Percentiles rank a stretch among this genome's conserved stretches.
These are phyloP conservation scores for Lactifluus echinatus DNA, from an alignment of 768 basidiomycete species.

Conservation along the genomic window DNA sequence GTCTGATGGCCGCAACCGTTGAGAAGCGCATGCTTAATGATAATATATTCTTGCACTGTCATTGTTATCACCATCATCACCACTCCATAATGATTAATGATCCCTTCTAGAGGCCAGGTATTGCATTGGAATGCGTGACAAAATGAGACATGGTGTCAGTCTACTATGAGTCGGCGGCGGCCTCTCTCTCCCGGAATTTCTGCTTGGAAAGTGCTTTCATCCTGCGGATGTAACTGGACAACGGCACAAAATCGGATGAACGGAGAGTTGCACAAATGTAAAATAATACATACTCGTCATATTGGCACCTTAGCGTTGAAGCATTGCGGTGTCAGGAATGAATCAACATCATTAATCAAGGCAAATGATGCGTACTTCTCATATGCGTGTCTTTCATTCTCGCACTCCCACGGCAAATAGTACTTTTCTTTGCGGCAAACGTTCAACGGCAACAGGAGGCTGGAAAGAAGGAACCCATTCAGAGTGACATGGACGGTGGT, in stretches of 20 bases:
- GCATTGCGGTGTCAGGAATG: background rate
- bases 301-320: constrained; percentile 66
- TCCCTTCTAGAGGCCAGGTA: background rate
- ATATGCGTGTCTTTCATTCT: constrained; percentile 77
- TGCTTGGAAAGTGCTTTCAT: constrained; percentile 79
- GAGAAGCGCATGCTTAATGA: background rate
- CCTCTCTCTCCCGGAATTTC: constrained; percentile 42
- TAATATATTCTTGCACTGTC: background rate
- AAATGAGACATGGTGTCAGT: background rate
- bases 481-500: background rate
- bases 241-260: constrained; percentile 1
- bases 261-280: background rate
- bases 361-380: constrained; percentile 54
- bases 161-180: constrained; percentile 26
- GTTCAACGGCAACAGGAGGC: constrained; percentile 82
- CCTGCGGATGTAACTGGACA: constrained; percentile 67
- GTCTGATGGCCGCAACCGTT: constrained; percentile 21
- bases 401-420: constrained; percentile 91
- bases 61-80: background rate
- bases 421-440: constrained; percentile 67
- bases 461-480: constrained; percentile 32
- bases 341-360: background rate
- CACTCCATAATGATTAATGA: constrained; percentile 4
- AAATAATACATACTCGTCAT: constrained; percentile 60
- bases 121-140: background rate